These are phyloP conservation scores for Nicotiana undulata DNA, from an alignment of 257 asterid genomes.

Conservation along the genomic window DNA sequence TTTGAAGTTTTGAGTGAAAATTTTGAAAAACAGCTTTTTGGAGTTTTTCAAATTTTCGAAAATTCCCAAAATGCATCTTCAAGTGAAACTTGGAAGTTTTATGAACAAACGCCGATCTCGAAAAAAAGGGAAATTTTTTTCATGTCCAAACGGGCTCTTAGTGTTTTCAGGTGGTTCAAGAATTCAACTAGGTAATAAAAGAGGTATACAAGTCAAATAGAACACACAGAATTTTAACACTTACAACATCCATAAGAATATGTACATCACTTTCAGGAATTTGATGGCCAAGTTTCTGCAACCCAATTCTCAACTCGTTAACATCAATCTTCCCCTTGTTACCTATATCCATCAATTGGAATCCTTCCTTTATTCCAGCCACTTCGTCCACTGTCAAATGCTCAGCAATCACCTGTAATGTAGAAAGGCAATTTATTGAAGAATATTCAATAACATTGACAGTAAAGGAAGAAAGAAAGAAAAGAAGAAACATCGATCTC, in stretches of 20 bases:
- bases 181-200: neutral
- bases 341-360: conserved; percentile 30
- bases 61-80: too few relatives aligned
- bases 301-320: conserved; percentile 34
- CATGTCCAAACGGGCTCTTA: too few relatives aligned
- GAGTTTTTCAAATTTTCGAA: too few relatives aligned
- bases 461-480: neutral
- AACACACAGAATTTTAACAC: neutral
- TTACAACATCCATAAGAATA: conserved; percentile 38
- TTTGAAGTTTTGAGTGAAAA: too few relatives aligned
- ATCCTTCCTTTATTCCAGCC: conserved; percentile 40
- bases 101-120: too few relatives aligned
- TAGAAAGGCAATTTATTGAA: neutral
- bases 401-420: conserved; percentile 37
- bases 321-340: conserved; percentile 40
- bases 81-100: too few relatives aligned
- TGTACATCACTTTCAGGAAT: conserved; percentile 35
- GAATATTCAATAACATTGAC: neutral
- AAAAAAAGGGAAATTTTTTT: too few relatives aligned
- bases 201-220: neutral
- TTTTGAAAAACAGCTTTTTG: too few relatives aligned
- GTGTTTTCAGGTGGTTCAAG: neutral
- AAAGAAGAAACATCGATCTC: neutral
- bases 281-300: conserved; percentile 35
- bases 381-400: conserved; percentile 40